These are phyloP conservation scores for Cryptococcus depauperatus DNA, from an alignment of 1,284 basidiomycete species.

Conservation along the genomic window DNA sequence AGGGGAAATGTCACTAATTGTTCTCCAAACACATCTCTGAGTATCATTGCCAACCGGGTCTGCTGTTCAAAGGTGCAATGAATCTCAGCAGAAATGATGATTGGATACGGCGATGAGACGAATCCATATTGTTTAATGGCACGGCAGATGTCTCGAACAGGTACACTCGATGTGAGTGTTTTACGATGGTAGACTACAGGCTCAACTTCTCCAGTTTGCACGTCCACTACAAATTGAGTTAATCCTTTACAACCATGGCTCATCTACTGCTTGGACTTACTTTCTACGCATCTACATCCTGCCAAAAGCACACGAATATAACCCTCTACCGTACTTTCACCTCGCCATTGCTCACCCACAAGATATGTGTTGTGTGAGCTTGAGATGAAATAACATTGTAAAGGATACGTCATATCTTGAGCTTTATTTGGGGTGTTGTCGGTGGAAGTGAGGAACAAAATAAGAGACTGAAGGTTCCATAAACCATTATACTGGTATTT, in stretches of 20 bases:
- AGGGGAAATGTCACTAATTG: constrained; percentile 59
- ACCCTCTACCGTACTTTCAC: constrained; percentile 88
- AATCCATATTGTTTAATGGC: constrained; percentile 92
- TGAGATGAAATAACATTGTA: constrained; percentile 84
- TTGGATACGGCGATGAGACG: constrained; percentile 81
- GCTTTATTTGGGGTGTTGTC: constrained; percentile 54
- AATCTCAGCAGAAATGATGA: constrained; percentile 91
- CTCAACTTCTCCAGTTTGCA: constrained; percentile 79
- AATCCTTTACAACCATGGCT: background rate
- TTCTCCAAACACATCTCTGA: constrained; percentile 71
- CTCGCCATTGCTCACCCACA: constrained; percentile 86
- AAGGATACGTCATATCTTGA: constrained; percentile 70
- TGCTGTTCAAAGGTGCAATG: constrained; percentile 81
- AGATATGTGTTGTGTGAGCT: constrained; percentile 98
- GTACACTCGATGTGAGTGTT: constrained; percentile 80
- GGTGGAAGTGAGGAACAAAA: constrained; percentile 62
- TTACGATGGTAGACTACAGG: constrained; percentile 85
- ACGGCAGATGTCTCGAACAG: constrained; percentile 72
- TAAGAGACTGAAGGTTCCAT: constrained; percentile 47
- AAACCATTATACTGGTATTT: constrained; percentile 11
- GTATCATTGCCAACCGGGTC: constrained; percentile 67
- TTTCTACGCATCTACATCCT: constrained; percentile 84
- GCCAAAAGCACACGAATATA: constrained; percentile 88
- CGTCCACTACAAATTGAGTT: constrained; percentile 61
- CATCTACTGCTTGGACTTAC: constrained; percentile 49